Conservation (phyloP, 164 flowering plant species). For the Amborella trichopoda region DNA sequence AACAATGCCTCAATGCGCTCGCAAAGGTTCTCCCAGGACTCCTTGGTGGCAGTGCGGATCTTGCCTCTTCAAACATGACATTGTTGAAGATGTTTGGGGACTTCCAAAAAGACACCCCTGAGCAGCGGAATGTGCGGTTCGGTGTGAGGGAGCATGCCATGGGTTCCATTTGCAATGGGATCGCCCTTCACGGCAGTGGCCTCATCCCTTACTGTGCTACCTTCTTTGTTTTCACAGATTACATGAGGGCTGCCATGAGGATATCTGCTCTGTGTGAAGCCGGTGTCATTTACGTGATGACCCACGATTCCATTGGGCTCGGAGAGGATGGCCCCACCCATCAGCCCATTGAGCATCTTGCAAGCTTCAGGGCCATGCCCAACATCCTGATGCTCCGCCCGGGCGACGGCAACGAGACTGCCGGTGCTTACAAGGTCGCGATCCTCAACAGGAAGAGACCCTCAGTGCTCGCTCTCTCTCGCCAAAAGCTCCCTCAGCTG, state of each 20-base stretch:
- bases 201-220: slow-evolving; percentile 94
- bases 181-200: slow-evolving; percentile 85
- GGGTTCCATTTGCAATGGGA: slow-evolving; percentile 97
- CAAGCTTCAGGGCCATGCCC: slow-evolving; percentile 99
- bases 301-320: slow-evolving; percentile 96
- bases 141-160: slow-evolving; percentile 95
- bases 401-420: slow-evolving; percentile 96
- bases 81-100: slow-evolving; percentile 80
- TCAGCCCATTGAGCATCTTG: slow-evolving; percentile 96
- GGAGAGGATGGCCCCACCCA: slow-evolving; percentile 99
- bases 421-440: slow-evolving; percentile 90
- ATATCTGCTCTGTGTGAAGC: slow-evolving; percentile 78
- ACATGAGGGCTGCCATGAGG: slow-evolving; percentile 95
- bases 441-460: slow-evolving; percentile 73
- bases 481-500: slow-evolving; percentile 82
- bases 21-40: slow-evolving; percentile 81
- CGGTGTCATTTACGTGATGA: slow-evolving; percentile 92
- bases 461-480: slow-evolving; percentile 82
- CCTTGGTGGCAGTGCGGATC: slow-evolving; percentile 97
- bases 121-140: slow-evolving; percentile 77
- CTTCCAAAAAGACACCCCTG: slow-evolving; percentile 92
- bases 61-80: slow-evolving; percentile 98
- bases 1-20: slow-evolving; percentile 71
- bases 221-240: slow-evolving; percentile 96
- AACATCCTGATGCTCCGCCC: slow-evolving; percentile 93